Base-by-base conservation (phyloP, 2,329 filamentous ascomycete genomes). In the Cordyceps militaris region DNA sequence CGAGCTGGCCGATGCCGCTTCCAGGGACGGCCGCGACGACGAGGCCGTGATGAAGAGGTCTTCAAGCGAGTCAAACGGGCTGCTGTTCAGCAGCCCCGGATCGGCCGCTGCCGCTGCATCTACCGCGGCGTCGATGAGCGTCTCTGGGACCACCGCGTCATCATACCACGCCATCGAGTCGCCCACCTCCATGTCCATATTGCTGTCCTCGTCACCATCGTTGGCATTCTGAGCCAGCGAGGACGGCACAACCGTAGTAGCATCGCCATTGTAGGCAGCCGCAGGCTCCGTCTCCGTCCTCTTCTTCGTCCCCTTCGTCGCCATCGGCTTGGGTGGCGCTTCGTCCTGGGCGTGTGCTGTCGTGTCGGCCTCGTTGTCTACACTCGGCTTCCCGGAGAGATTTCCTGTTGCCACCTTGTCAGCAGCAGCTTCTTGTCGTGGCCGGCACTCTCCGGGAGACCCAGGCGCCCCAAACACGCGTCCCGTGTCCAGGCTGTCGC, bases 1-100 rank as follows among this genome's bases (percentile, higher is more conserved):
- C 4, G 69, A 67, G 46, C 65, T 60, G 3, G 66, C 61, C 0
- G 65, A 10, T 8, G 65, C n/a, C 11, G 24, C 36, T 2, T 50
- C 46, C 34, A n/a, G 64, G 3, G 64, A 65, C 47, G 67, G 71
- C 1, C 67, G 69, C 5, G 74, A 71, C 9, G 70, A 69, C 2
- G 66, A 64, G 1, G 73, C 76, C 0, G 74, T 75, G 52, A 69
- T 69, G 64, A 73, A 77, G 10, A 79, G 63, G 4, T 78, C 71
- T 24, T 72, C 70, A 0, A 73, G 54, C 0, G 69, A 67, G 16
- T 69, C 68, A 23, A 73, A 66, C 1, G 69, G 69, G 19, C 73
- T 68, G 43, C 73, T 74, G 53, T 63, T 66, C 2, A 26, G 26
- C 5, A 6, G 8, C 1, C 19, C 10, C 8, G 11, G 9, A 28